Percentiles rank a stretch among this genome's conserved stretches.
phyloP scores from a whole-genome alignment of 129 eudicot species.

The Rutidosis leptorrhynchoides region DNA sequence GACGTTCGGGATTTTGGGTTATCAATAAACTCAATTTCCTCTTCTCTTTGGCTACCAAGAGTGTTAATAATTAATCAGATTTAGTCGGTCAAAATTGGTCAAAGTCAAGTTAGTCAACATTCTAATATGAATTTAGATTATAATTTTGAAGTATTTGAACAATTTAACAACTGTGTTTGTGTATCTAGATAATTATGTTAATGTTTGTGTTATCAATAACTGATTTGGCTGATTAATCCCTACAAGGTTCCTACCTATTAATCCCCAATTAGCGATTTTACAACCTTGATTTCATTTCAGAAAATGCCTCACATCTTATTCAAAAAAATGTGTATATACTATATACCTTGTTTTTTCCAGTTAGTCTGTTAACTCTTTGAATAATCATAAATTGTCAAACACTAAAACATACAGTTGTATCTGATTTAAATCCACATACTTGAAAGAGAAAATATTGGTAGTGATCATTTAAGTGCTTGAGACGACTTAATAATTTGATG shows the following conservation, averaged over 20 bases:
- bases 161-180: too few species aligned
- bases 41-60: constrained; percentile 67
- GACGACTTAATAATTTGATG: constrained; percentile 76
- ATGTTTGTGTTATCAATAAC: too few species aligned
- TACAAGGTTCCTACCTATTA: too few species aligned
- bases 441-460: constrained; percentile 74
- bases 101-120: too few species aligned
- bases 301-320: neutral
- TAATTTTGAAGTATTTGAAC: too few species aligned
- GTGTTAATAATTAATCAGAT: constrained; percentile 61
- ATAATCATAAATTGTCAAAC: neutral
- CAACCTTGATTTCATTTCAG: constrained; percentile 12
- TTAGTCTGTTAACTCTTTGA: neutral
- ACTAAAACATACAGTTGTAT: neutral
- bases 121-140: too few species aligned
- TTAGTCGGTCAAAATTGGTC: too few species aligned
- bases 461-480: constrained; percentile 65
- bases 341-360: neutral
- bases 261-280: too few species aligned
- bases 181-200: too few species aligned
- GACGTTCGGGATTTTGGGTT: constrained; percentile 72
- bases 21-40: constrained; percentile 66
- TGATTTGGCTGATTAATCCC: too few species aligned
- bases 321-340: neutral
- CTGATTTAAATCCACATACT: constrained; percentile 34